Percentiles rank a stretch among this genome's conserved stretches.
These are phyloP conservation scores for Hypseocharis bilobata DNA, from an alignment of 441 rosid species.

Conservation along the genomic window DNA sequence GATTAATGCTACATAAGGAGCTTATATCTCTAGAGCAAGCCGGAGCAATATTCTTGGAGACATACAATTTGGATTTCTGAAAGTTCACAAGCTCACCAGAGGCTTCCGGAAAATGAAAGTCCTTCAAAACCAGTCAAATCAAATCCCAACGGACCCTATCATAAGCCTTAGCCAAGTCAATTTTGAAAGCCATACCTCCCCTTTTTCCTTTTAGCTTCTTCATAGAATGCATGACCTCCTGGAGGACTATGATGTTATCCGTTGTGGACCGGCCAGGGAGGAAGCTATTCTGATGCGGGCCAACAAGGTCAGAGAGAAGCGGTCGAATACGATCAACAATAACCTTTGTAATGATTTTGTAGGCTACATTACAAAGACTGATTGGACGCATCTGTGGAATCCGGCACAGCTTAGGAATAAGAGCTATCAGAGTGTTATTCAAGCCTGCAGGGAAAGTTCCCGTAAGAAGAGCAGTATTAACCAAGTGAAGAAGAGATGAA, in stretches of 20 bases:
- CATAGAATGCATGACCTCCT: slow-evolving; percentile 6
- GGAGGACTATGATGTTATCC: slow-evolving; percentile 4
- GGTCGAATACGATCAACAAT: background rate
- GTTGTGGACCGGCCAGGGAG: background rate
- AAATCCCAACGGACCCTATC: background rate
- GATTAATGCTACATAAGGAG: no score
- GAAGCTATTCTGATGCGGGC: background rate
- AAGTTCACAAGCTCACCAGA: no score
- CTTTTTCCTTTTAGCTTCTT: background rate
- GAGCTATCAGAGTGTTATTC: background rate
- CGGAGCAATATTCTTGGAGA: no score
- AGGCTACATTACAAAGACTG: background rate
- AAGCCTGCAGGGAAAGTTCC: background rate
- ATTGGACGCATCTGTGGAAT: slow-evolving; percentile 2
- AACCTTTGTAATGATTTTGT: background rate
- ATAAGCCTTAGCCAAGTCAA: no score
- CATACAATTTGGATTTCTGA: no score
- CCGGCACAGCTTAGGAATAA: background rate
- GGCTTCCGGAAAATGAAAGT: no score
- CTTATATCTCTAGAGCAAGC: no score
- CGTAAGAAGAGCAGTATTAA: background rate
- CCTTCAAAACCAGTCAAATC: no score
- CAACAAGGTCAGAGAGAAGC: background rate
- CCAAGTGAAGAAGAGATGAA: no score
- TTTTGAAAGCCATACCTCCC: background rate